Conservation (phyloP, 805 yeast species). For the Allodekkera sacchari region DNA sequence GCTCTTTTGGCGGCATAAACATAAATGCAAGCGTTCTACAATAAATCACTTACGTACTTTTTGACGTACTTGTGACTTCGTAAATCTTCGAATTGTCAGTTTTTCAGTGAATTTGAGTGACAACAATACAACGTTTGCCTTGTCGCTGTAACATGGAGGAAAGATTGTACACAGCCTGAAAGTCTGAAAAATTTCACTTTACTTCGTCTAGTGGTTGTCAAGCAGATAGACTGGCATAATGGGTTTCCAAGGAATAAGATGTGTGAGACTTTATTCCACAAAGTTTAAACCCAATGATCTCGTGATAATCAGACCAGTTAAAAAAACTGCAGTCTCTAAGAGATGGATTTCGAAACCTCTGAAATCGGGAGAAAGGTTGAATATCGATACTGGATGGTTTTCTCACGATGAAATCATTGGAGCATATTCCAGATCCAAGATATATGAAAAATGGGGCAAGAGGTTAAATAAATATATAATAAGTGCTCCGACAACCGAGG, state of each 20-base stretch:
- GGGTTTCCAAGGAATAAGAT: background rate
- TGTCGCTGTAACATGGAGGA: background rate
- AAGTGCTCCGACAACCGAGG: constrained; percentile 37
- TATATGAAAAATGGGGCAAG: constrained; percentile 13
- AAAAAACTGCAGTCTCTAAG: constrained; percentile 14
- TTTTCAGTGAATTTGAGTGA: no score
- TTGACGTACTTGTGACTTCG: no score
- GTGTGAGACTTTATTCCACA: constrained; percentile 11
- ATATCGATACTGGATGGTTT: constrained; percentile 21
- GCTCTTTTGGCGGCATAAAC: no score
- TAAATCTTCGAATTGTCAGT: no score
- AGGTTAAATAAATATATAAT: constrained; percentile 23
- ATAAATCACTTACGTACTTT: no score
- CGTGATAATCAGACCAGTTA: constrained; percentile 22
- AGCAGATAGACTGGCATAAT: background rate
- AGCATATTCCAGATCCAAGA: constrained; percentile 25
- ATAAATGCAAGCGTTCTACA: no score
- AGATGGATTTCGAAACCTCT: constrained; percentile 26
- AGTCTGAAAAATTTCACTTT: background rate
- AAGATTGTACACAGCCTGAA: no score
- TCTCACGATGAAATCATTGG: constrained; percentile 33
- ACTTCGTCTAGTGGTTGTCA: background rate
- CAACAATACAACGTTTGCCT: background rate
- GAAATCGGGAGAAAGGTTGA: constrained; percentile 10
- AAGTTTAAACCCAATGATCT: constrained; percentile 24